Conservation (phyloP, 805 yeast genomes). For the Candida khao-thaluensis region DNA sequence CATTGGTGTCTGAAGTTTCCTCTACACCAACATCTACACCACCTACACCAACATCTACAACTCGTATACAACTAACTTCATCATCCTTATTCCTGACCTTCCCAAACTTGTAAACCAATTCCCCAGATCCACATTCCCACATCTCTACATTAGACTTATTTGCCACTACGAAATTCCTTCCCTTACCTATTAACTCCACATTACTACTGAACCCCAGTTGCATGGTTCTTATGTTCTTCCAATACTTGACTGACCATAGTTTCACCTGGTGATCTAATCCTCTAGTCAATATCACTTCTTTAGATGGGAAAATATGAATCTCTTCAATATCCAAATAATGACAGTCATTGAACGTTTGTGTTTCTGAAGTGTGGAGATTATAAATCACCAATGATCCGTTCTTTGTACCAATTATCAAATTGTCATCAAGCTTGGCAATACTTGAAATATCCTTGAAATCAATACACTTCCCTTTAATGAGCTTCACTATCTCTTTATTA, state of each 20-base stretch:
- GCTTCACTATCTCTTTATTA: not conserved
- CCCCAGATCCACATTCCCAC: conserved; percentile 71
- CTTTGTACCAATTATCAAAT: conserved; percentile 16
- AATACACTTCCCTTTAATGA: conserved; percentile 8
- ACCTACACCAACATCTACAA: no score
- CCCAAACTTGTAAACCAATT: conserved; percentile 34
- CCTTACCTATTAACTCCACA: conserved; percentile 55
- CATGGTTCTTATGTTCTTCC: conserved; percentile 53
- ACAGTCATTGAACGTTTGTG: not conserved
- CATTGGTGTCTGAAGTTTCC: not conserved
- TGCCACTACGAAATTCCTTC: conserved; percentile 63
- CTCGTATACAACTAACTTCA: conserved; percentile 17
- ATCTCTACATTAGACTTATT: conserved; percentile 48
- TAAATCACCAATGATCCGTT: conserved; percentile 22
- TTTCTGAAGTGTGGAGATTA: not conserved
- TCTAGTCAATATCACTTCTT: conserved; percentile 55
- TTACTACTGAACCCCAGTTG: conserved; percentile 42
- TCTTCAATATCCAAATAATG: conserved; percentile 51
- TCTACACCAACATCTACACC: no score
- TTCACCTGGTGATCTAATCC: conserved; percentile 60
- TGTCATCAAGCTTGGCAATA: conserved; percentile 9
- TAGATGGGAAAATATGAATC: conserved; percentile 59
- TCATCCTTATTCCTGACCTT: conserved; percentile 22
- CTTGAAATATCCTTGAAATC: conserved; percentile 7
- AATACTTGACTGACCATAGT: conserved; percentile 53